Evolutionary conservation across 2,329 filamentous ascomycete species (phyloP), one percentile per base, ranked within the genome.

Genomic region (Trichoderma harzianum): DNA sequence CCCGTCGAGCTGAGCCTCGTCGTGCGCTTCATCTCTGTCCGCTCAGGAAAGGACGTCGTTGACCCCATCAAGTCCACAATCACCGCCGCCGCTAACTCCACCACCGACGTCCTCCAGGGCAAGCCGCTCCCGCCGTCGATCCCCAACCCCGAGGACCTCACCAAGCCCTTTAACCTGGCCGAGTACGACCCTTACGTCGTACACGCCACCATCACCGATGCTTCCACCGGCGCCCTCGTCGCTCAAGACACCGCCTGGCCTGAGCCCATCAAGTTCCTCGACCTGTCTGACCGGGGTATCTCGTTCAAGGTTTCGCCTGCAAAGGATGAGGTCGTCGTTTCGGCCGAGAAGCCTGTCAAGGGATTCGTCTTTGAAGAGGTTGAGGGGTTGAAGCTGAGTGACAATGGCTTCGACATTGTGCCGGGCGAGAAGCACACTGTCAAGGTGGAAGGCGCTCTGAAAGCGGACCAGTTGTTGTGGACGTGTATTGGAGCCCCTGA

Each of bases 211-310:
- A 75, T 89, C 2, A 75, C 80, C 2, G 66, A 70, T n/a, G 39
- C 32, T 8, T 73, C 81, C 6, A 76, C 81, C 2, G 75, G 80
- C 0, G 72, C 78, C 21, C 77, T 83, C 18, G 76, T 87, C 2
- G 83, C 86, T 5, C 79, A 83, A 16, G 86, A 87, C 71, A 81
- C 84, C 14, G 86, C 87, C 34, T 91, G 89, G 88, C 88, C 89
- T 1, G 86, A 91, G 62, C 89, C 89, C 1, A 74, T 91, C 65
- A 91, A 91, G 78, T 90, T 89, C 73, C 78, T 89, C 1, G 83
- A 86, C 73, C 80, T 90, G 55, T 78, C 82, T 14, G 79, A 84
- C 51, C 83, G 86, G 30, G 76, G 74, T 2, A 69, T 80, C 12
- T 53, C 79, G 1, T 77, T 89, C 12, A 76, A 75, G 11, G 75